phyloP scores from a whole-genome alignment of 202 grass and related monocot genomes.

The Carex arenaria region DNA sequence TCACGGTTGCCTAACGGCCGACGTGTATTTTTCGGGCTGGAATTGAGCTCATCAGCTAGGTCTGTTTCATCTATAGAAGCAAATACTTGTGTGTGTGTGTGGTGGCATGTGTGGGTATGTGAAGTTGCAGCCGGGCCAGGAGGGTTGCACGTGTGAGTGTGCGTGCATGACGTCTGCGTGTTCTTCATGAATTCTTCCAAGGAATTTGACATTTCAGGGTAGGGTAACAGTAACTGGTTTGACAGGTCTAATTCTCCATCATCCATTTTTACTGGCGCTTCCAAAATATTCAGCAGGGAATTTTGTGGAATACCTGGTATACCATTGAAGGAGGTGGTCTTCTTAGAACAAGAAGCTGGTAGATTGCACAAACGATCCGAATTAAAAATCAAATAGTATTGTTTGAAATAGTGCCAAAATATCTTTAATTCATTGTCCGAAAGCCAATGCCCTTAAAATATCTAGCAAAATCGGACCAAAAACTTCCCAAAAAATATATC shows the following conservation, averaged over 20 bases:
- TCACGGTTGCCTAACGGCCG: slow-evolving; percentile 63
- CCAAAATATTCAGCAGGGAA: neutral
- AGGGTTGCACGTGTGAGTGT: slow-evolving; percentile 65
- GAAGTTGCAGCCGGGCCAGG: slow-evolving; percentile 31
- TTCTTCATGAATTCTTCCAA: slow-evolving; percentile 66
- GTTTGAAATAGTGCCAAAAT: neutral
- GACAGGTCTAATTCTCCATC: slow-evolving; percentile 52
- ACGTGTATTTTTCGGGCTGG: slow-evolving; percentile 32
- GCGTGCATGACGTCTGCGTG: slow-evolving; percentile 48
- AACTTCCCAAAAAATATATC: neutral
- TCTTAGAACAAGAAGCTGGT: neutral
- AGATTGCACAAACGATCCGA: slow-evolving; percentile 1
- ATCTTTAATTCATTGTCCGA: neutral
- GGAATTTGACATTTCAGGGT: slow-evolving; percentile 39
- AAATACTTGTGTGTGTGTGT: slow-evolving; percentile 55
- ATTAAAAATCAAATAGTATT: neutral
- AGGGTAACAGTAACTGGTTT: slow-evolving; percentile 49
- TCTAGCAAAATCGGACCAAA: neutral
- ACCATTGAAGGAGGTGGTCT: neutral
- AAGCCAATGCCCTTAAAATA: slow-evolving; percentile 14
- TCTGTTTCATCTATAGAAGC: slow-evolving; percentile 28
- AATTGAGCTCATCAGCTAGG: slow-evolving; percentile 8
- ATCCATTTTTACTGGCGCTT: slow-evolving; percentile 46
- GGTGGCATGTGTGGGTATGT: slow-evolving; percentile 77
- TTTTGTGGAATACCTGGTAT: slow-evolving; percentile 8